Conservation (phyloP, 2,329 filamentous ascomycete genomes). For the Cercospora zeina region DNA sequence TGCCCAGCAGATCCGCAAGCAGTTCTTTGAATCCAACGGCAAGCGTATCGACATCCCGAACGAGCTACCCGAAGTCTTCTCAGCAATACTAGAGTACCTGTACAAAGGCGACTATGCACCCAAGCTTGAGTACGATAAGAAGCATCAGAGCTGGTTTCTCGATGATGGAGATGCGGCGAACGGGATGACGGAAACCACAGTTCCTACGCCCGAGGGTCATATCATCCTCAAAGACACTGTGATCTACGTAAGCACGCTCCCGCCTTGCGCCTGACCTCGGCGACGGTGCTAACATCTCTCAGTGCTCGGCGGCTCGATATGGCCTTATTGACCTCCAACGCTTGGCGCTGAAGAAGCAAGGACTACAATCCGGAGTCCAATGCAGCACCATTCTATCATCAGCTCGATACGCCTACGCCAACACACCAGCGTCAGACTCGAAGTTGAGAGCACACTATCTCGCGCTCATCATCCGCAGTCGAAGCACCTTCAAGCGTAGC, state of each 20-base stretch:
- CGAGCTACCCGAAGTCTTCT: conserved; percentile 88
- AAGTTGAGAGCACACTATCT: conserved; percentile 88
- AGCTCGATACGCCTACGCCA: conserved; percentile 83
- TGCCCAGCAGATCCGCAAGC: conserved; percentile 60
- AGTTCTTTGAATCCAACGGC: conserved; percentile 61
- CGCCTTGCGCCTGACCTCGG: neutral
- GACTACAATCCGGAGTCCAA: conserved; percentile 79
- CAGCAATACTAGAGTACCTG: conserved; percentile 83
- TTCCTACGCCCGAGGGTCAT: conserved; percentile 66
- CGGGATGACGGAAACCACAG: conserved; percentile 60
- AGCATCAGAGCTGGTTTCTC: conserved; percentile 77
- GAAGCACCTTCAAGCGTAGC: conserved; percentile 86
- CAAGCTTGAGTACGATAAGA: conserved; percentile 77
- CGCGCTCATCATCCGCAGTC: conserved; percentile 84
- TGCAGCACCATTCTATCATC: conserved; percentile 82
- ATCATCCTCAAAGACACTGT: conserved; percentile 83
- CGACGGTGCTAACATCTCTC: conserved; percentile 15
- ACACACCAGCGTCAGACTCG: conserved; percentile 88
- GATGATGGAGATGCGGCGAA: conserved; percentile 59
- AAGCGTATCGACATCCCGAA: conserved; percentile 79
- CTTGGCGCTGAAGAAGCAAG: conserved; percentile 82
- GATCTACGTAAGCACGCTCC: conserved; percentile 62
- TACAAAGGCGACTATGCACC: conserved; percentile 95
- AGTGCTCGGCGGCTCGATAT: conserved; percentile 80
- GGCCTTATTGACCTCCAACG: conserved; percentile 81